phyloP scores from a whole-genome alignment of 1,284 basidiomycete species.

The Earliella scabrosa region DNA sequence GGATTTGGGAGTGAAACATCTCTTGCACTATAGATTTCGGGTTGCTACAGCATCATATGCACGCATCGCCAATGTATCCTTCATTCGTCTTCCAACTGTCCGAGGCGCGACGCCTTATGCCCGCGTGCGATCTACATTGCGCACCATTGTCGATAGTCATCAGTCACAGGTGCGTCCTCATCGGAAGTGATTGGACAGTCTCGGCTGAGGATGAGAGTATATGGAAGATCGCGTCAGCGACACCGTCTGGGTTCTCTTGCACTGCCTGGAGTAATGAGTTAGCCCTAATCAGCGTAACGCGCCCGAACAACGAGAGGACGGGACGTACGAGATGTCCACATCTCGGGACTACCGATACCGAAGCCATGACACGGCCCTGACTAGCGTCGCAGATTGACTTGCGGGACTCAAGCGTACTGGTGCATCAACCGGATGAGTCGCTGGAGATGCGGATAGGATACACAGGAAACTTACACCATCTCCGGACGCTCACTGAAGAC shows the following conservation, averaged over 20 bases:
- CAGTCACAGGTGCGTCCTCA: not conserved
- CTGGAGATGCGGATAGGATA: too few relatives aligned
- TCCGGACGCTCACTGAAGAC: slow-evolving; percentile 3
- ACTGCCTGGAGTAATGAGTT: not conserved
- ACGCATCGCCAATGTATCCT: slow-evolving; percentile 1
- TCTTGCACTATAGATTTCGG: not conserved
- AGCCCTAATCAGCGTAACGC: not conserved
- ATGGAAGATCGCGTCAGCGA: not conserved
- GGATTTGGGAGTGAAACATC: not conserved
- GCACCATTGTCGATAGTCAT: not conserved
- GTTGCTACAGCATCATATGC: not conserved
- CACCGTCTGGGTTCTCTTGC: slow-evolving; percentile 1
- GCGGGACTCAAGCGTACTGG: not conserved
- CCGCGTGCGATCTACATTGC: not conserved
- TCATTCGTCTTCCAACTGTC: not conserved
- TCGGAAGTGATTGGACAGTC: too few relatives aligned
- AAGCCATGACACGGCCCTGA: not conserved
- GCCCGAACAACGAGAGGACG: not conserved
- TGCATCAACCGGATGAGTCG: not conserved
- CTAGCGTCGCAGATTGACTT: not conserved
- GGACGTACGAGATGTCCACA: not conserved
- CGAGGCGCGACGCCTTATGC: not conserved
- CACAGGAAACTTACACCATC: slow-evolving; percentile 1
- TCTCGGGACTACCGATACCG: not conserved
- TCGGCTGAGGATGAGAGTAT: not conserved